Evolutionary conservation across 2,329 filamentous ascomycete species (phyloP), one percentile per base, ranked within the genome.

Genomic region (Sporothrix pseudoabietina): DNA sequence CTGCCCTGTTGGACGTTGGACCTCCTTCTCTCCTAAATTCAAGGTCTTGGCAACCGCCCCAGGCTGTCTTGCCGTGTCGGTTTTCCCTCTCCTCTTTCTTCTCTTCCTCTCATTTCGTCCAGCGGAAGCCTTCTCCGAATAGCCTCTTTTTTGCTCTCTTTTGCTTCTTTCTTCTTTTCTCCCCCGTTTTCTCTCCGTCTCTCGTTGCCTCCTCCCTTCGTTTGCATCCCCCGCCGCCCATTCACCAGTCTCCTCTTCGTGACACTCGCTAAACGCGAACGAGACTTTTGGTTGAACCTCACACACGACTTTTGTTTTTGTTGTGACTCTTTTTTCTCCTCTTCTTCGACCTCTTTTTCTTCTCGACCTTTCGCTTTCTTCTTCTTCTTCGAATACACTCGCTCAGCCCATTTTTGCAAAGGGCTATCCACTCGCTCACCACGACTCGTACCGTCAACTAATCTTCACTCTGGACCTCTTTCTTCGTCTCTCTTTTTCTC

Each of bases 21-120:
- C 44, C 44, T 49, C 2, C 57, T 63, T 61, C 71, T 49, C 59
- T 55, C 26, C 26, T 57, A 35, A 39, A 35, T 49, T 69, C 63
- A 41, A 52, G 41, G 61, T 72, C 61, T 72, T 72, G 71, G 71
- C 71, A 72, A n/a, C 59, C 30, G 32, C 71, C 69, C 71, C 59
- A 35, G 41, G 19, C 41, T 55, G 14, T 30, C 12, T 54, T n/a
- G 19, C 41, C 44, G 14, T 30, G 19, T 54, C 32, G 52, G 22
- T 57, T 55, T 63, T 63, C 57, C 8, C 35, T 32, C 54, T 32
- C 57, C 22, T 10, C 39, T 26, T 54, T 71, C 32, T 32, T 49
- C n/a, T 52, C n/a, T 39, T 7, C 22, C 69, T 39, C 52, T 70
- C 66, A n/a, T 55, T 69, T 69, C n/a, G 47, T 54, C 49, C 66